Base-by-base conservation (phyloP, 1,139 yeast genomes). In the Lipomyces yarrowii region DNA sequence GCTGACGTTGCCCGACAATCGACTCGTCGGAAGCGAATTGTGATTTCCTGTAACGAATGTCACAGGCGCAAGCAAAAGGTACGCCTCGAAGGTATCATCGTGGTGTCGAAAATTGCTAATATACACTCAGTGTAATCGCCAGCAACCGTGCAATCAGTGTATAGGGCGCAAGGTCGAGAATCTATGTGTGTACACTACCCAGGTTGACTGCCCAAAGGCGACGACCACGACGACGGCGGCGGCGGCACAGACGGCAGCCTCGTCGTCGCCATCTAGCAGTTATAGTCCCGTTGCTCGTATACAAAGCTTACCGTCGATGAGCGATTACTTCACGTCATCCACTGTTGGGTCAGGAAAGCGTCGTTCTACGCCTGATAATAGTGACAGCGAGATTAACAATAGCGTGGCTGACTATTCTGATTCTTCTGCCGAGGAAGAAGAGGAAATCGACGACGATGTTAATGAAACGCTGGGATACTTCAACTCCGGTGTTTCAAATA, bases 61-160 rank as follows among this genome's bases (percentile, higher is more conserved):
- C 68, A 65, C 53, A 67, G 68, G 39, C 59, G 67, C 23, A 65
- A 65, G 61, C 68, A 65, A 48, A 63, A 65, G 60, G 68, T 63
- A 5, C 13, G 33, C 2, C 18, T n/a, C 5, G 23, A 15, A 7
- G 8, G 6, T 18, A 15, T 18, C 15, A 26, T 30, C 23, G 33
- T 52, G 11, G n/a, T 13, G 1, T 23, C 1, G 11, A 15, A 11
- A 2, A 1, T 6, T 26, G 32, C 33, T 52, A 52, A 52, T 10
- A 15, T 48, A 7, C 32, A 6, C 10, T 26, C 53, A 65, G 68
- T 65, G 68, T 52, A 64, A 65, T 53, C 65, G 68, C 18, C 63
- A 57, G 42, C 58, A 53, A 57, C 68, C 68, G 10, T 65, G 68
- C 56, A 65, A 65, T 54, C 68, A 64, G 59, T 65, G 66, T 51